Base-by-base conservation (phyloP, 2,329 filamentous ascomycete genomes). In the Pseudopithomyces chartarum region DNA sequence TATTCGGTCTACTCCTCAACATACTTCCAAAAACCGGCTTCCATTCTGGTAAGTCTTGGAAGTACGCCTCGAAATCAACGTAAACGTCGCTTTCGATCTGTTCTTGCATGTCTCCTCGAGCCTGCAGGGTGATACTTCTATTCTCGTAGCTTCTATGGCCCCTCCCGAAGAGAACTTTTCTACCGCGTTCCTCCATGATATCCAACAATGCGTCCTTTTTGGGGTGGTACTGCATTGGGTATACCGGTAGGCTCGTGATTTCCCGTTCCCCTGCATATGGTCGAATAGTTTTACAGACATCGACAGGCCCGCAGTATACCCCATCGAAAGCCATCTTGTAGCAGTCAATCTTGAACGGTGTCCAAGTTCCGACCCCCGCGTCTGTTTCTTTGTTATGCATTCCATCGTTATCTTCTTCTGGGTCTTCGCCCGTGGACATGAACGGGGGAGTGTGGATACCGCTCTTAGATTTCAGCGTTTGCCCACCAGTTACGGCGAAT, bases 21-120 rank as follows among this genome's bases (percentile, higher is more conserved):
- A 56, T 12, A 22, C 45, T 54, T 26, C 45, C 40, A 44, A 52
- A 15, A 2, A 3, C 32, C 26, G 49, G 39, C 36, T 57, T 52
- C 2, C 20, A n/a, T 3, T 13, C 22, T 7, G 43, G 33, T 40
- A 17, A 17, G n/a, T 54, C 51, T 17, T 53, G 38, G 32, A 54
- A 60, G 29, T 45, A 55, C 6, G 48, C 47, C 4, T 48, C 36
- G 29, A 56, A 54, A 26, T 61, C 56, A 11, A 61, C 29, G 22
- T 54, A 59, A 15, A 61, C 49, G 23, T 61, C 59, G 36, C 59
- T 58, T 23, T 57, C 26, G 13, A 61, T 47, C 13, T 59, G 44
- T 20, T 51, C 49, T 42, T 17, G 6, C 36, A 38, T 44, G 20
- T 23, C 38, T 50, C 40, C 34, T 43, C 13, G 26, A 29, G 26